Evolutionary conservation across 257 asterid genomes (phyloP), one percentile per base, ranked within the genome.

Genomic region (Euphrasia confusa): DNA sequence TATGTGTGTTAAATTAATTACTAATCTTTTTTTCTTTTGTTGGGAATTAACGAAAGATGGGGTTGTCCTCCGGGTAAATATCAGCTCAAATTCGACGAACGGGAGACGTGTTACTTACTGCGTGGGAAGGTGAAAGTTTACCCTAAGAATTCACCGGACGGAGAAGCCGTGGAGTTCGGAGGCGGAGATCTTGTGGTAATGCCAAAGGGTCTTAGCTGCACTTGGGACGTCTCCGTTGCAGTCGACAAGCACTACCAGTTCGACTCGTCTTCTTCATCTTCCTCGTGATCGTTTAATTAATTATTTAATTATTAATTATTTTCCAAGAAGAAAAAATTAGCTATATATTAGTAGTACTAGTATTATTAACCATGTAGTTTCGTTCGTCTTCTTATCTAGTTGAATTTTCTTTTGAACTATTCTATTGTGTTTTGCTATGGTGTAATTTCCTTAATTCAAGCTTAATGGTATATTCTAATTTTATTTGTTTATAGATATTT

Each of bases 201-300:
- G 5, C 98, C 98, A 6, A 83, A 86, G 68, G 95, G 98, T 5
- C 79, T 88, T 7, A 81, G 86, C 73, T 91, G 98, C 80, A 91
- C 96, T 26, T 91, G 98, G 98, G 98, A 91, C 48, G 94, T 88
- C 4, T 78, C 87, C 18, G 63, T 83, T 54, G 79, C 87, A 7
- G 85, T 90, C 33, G 96, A 90, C 55, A 90, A 90, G 55, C 88
- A 90, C 79, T 90, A 90, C 79, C 88, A 81, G 84, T 90, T 90
- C 72, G 88, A 83, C 59, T 70, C 81, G 2, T 74, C 80, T 58
- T 71, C 45, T 0, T 49, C 67, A 1, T 67, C 59, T 11, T 40
- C 54, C 0, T 60, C 17, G 10, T 24, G 14, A 24, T 2, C 55
- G 37, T 6, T 60, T 57, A 24, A 68, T 60, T 35, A 35, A 49